phyloP scores from a whole-genome alignment of 352 stramenopile species.

The Peronosclerospora sorghi region DNA sequence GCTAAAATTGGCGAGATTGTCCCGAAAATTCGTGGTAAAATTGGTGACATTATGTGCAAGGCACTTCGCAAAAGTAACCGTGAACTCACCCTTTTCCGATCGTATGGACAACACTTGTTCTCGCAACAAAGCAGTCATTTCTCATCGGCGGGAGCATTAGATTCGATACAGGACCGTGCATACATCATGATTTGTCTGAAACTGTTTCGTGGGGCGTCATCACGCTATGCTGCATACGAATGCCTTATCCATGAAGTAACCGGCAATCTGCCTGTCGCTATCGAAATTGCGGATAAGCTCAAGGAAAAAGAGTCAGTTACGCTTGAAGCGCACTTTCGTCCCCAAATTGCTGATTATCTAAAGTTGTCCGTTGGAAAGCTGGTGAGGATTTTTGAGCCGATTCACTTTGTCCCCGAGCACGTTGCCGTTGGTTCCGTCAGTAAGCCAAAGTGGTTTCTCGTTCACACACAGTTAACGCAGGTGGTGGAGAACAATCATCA shows the following conservation, averaged over 20 bases:
- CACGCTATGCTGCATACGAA: slow-evolving; percentile 26
- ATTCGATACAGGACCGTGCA: slow-evolving; percentile 33
- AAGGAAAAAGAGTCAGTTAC: slow-evolving; percentile 1
- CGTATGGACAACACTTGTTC: slow-evolving; percentile 40
- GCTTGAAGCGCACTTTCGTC: slow-evolving; percentile 28
- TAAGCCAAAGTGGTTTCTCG: slow-evolving; percentile 26
- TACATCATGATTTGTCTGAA: slow-evolving; percentile 27
- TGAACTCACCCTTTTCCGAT: slow-evolving; percentile 50
- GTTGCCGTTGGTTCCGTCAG: slow-evolving; percentile 12
- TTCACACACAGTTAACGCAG: slow-evolving; percentile 43
- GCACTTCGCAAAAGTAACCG: slow-evolving; percentile 38
- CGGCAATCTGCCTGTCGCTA: slow-evolving; percentile 9
- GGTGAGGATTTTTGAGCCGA: slow-evolving; percentile 45
- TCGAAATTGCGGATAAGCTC: slow-evolving; percentile 7
- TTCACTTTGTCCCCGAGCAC: slow-evolving; percentile 35
- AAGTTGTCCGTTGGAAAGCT: slow-evolving; percentile 18
- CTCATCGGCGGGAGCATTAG: neutral
- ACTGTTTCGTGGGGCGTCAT: neutral
- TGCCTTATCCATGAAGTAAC: slow-evolving; percentile 20
- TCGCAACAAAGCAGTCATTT: slow-evolving; percentile 13
- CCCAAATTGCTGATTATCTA: slow-evolving; percentile 16
- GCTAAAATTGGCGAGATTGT: slow-evolving; percentile 15
- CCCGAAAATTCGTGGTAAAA: slow-evolving; percentile 37
- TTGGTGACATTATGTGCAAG: slow-evolving; percentile 49
- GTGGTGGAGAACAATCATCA: slow-evolving; percentile 11